Base-by-base conservation (phyloP, 345 rosid species). In the Sonneratia caseolaris region DNA sequence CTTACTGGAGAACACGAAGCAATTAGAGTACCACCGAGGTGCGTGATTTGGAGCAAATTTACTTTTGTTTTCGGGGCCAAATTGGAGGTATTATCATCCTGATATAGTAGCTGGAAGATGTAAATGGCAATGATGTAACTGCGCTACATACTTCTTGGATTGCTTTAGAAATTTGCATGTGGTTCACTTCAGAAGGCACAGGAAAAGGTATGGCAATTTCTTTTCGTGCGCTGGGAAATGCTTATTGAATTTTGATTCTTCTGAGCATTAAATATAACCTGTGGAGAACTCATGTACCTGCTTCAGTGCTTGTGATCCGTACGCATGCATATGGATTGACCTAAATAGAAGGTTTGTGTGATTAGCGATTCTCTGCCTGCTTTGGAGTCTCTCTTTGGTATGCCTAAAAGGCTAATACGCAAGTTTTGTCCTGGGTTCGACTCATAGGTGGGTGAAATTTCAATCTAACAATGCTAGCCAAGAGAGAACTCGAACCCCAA, bases 1-100 rank as follows among this genome's bases (percentile, higher is more conserved):
- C 48, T 83, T 89, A 73, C 73, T 76, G 43, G 96, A 89, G 80
- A 91, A 88, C 79, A 87, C 93, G 72, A 91, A 88, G 78, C 93
- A 88, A 77, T 82, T 91, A 75, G 93, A 92, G 82, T 87, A 73
- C 77, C 85, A 86, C 13, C 84, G 92, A 12, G 92, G 90, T 72
- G 72, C 84, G 35, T 93, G 74, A 74, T 56, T 71, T 7, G 65
- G 11, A 11, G 37, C 38, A 13, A 57, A 7, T 4, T 22, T 7
- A 22, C n/a, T 0, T 27, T 12, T 32, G 18, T 4, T 15, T 9
- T 53, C 16, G 8, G 64, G 64, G 22, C 15, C 22, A 6, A 18
- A 59, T 59, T 36, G 7, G 64, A 10, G 35, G 11, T 21, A 59
- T 18, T 3, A 8, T 59, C 14, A 22, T 24, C 15, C 35, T 4